A percentile compares a stretch with the other conserved stretches of the same genome.
Evolutionary conservation across 139 green algal species (phyloP).

Genomic region (Ostreobium quekettii): DNA sequence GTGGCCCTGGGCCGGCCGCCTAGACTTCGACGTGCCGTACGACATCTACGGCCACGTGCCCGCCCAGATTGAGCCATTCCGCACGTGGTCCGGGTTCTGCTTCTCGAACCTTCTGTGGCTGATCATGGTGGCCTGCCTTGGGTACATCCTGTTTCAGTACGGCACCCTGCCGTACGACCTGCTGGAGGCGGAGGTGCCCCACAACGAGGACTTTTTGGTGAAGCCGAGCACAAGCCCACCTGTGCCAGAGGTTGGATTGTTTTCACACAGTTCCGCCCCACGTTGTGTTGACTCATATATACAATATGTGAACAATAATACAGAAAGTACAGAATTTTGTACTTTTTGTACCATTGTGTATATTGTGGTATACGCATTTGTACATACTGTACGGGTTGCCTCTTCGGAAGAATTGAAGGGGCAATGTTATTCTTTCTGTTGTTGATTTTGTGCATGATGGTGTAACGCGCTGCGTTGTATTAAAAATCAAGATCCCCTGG

Average conservation of each 20-base stretch:
- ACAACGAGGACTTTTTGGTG: not conserved
- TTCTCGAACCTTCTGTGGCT: not conserved
- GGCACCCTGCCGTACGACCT: not conserved
- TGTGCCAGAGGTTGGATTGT: not conserved
- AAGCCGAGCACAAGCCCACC: not conserved
- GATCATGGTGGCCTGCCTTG: not conserved
- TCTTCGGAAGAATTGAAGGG: too few species aligned
- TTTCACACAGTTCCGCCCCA: not conserved
- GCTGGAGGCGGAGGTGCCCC: not conserved
- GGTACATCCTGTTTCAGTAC: not conserved
- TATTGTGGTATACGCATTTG: too few species aligned
- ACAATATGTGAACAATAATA: too few species aligned
- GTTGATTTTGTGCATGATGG: too few species aligned
- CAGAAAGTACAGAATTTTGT: too few species aligned
- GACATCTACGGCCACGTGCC: not conserved
- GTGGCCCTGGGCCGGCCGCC: too few species aligned
- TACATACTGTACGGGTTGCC: too few species aligned
- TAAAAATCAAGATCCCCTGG: too few species aligned
- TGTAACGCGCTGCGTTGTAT: too few species aligned
- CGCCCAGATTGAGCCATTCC: not conserved
- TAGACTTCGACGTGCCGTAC: not conserved
- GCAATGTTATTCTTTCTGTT: too few species aligned
- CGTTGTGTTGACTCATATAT: not conserved
- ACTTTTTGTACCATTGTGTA: too few species aligned
- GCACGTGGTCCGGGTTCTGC: not conserved